Conservation (phyloP, 2,329 filamentous ascomycete species). For the Zymoseptoria crescenta region DNA sequence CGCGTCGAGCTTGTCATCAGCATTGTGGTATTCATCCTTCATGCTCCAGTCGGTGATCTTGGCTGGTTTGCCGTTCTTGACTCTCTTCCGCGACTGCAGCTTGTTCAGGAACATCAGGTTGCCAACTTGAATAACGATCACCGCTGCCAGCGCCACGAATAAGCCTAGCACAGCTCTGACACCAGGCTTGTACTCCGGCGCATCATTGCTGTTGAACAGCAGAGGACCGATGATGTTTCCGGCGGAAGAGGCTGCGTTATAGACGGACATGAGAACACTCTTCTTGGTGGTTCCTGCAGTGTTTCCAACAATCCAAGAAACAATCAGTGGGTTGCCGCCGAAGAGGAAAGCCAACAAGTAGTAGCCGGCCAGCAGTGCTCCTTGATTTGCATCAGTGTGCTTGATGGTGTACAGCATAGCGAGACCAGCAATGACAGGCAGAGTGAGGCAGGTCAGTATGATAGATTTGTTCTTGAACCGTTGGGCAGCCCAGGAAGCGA, state of each 20-base stretch:
- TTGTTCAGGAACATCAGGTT: constrained; percentile 52
- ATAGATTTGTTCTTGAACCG: constrained; percentile 50
- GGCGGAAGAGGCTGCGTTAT: constrained; percentile 51
- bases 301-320: constrained; percentile 63
- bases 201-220: constrained; percentile 51
- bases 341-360: constrained; percentile 61
- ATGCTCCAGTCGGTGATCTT: constrained; percentile 55
- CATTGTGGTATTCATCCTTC: constrained; percentile 43
- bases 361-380: constrained; percentile 52
- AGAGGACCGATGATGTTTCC: constrained; percentile 63
- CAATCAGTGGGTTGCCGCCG: constrained; percentile 57
- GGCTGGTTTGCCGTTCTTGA: constrained; percentile 53
- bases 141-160: constrained; percentile 46
- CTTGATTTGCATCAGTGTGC: constrained; percentile 35
- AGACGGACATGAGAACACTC: constrained; percentile 55
- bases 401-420: constrained; percentile 50
- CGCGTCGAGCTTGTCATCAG: constrained; percentile 15
- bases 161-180: constrained; percentile 49
- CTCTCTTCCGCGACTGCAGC: constrained; percentile 38
- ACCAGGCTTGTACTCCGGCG: constrained; percentile 52
- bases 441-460: constrained; percentile 46
- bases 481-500: constrained; percentile 51
- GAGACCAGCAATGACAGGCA: constrained; percentile 55
- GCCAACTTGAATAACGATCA: constrained; percentile 47
- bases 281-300: constrained; percentile 62